phyloP scores from a whole-genome alignment of 345 rosid genomes.

The Pugionium cornutum region DNA sequence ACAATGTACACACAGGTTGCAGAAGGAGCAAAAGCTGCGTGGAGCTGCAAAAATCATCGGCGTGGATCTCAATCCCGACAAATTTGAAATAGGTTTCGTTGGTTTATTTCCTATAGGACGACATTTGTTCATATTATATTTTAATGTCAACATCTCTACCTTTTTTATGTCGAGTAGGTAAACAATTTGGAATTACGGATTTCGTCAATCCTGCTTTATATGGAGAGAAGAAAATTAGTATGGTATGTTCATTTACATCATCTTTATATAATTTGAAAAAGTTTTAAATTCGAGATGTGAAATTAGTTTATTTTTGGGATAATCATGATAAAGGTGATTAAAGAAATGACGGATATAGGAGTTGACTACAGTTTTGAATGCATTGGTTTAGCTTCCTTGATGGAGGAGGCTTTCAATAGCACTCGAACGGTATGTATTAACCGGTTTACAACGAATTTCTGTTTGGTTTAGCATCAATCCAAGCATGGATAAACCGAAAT shows the following conservation, averaged over 20 bases:
- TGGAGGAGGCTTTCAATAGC: constrained; percentile 60
- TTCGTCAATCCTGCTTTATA: constrained; percentile 57
- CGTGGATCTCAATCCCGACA: constrained; percentile 65
- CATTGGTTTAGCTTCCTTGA: constrained; percentile 56
- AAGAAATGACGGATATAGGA: constrained; percentile 65
- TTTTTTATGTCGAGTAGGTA: constrained; percentile 43
- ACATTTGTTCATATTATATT: no score
- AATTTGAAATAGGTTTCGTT: constrained; percentile 53
- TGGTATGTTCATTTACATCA: constrained; percentile 39
- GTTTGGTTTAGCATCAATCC: constrained; percentile 1
- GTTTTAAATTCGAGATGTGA: not conserved
- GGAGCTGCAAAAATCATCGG: constrained; percentile 68
- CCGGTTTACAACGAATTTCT: not conserved
- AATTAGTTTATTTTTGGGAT: not conserved
- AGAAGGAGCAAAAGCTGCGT: constrained; percentile 60
- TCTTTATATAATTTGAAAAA: not conserved
- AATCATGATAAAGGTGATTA: constrained; percentile 47
- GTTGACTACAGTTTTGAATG: constrained; percentile 84
- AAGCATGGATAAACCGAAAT: not conserved
- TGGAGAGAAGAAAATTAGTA: constrained; percentile 44
- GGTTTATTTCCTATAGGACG: not conserved
- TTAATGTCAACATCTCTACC: not conserved
- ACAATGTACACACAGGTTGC: constrained; percentile 48
- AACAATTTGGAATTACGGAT: constrained; percentile 61
- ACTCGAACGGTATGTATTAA: constrained; percentile 42